A percentile compares a stretch with the other conserved stretches of the same genome.
phyloP scores from a whole-genome alignment of 2,329 filamentous ascomycete species.

The Trichoderma sp. region DNA sequence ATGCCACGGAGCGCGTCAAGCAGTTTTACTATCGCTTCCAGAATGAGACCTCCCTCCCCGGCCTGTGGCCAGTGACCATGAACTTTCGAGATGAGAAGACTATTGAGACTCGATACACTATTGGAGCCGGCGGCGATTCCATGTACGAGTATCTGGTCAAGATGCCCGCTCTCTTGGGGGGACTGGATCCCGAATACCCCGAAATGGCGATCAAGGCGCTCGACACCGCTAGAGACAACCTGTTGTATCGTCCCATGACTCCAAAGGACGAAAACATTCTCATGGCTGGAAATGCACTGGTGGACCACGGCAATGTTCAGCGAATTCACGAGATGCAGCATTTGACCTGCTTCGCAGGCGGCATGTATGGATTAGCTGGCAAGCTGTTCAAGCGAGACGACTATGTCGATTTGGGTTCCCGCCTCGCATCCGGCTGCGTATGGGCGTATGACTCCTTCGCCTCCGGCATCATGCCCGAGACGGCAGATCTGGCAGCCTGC shows the following conservation, averaged over 20 bases:
- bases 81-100: constrained; percentile 56
- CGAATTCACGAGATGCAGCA: constrained; percentile 49
- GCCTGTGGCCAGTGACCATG: constrained; percentile 67
- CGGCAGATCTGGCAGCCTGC: constrained; percentile 39
- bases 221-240: constrained; percentile 55
- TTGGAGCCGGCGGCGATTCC: constrained; percentile 47
- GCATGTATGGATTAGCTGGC: constrained; percentile 66
- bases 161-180: constrained; percentile 61
- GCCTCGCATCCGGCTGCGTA: constrained; percentile 51
- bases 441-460: constrained; percentile 52
- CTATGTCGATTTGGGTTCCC: constrained; percentile 46
- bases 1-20: constrained; percentile 71
- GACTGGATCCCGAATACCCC: constrained; percentile 58
- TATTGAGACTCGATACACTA: constrained; percentile 38
- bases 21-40: constrained; percentile 63
- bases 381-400: constrained; percentile 52
- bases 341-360: constrained; percentile 67
- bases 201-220: constrained; percentile 63
- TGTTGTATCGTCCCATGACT: constrained; percentile 68
- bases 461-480: constrained; percentile 54
- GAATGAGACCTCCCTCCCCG: constrained; percentile 63
- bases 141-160: constrained; percentile 61
- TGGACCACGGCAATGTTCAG: constrained; percentile 28
- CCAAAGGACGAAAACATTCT: constrained; percentile 58
- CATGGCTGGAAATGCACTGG: constrained; percentile 46